A percentile compares a stretch with the other conserved stretches of the same genome.
These are phyloP conservation scores for Lunularia cruciata DNA, from an alignment of 225 moss, liverwort and hornwort species.

Conservation along the genomic window DNA sequence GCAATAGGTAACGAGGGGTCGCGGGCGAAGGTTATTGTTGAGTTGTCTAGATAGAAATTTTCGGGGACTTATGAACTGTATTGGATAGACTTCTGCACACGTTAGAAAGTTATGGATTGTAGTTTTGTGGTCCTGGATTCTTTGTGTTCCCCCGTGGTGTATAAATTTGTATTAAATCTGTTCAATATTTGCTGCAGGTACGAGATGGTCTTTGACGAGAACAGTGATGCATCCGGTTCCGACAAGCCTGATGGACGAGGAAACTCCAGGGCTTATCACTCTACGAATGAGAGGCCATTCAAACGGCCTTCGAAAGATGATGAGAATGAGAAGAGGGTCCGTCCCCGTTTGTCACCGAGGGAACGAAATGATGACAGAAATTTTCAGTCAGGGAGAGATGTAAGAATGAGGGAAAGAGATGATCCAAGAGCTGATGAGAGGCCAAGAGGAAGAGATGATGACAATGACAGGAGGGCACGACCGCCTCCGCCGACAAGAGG, in stretches of 20 bases:
- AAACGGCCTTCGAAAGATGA: conserved; percentile 9
- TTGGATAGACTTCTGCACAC: neutral
- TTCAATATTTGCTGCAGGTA: conserved; percentile 49
- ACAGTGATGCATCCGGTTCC: conserved; percentile 31
- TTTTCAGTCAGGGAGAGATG: neutral
- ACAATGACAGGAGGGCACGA: neutral
- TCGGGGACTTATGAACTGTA: too few species aligned
- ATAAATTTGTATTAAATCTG: neutral
- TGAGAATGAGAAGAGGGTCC: conserved; percentile 14
- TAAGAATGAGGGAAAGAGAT: neutral
- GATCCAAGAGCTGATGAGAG: neutral
- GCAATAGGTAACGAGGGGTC: conserved; percentile 48
- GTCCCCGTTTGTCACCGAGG: conserved; percentile 13
- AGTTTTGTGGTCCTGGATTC: neutral
- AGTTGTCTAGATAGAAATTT: too few species aligned
- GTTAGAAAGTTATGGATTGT: neutral
- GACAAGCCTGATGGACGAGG: neutral
- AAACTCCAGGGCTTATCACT: conserved; percentile 3
- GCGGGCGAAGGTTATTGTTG: too few species aligned
- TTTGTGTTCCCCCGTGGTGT: neutral
- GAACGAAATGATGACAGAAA: neutral
- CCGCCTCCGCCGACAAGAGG: neutral
- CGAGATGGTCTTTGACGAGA: conserved; percentile 87
- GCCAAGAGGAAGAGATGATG: conserved; percentile 11
- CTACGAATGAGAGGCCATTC: neutral